Evolutionary conservation across 129 eudicot species (phyloP).

Genomic region (Chrysanthemum seticuspe): DNA sequence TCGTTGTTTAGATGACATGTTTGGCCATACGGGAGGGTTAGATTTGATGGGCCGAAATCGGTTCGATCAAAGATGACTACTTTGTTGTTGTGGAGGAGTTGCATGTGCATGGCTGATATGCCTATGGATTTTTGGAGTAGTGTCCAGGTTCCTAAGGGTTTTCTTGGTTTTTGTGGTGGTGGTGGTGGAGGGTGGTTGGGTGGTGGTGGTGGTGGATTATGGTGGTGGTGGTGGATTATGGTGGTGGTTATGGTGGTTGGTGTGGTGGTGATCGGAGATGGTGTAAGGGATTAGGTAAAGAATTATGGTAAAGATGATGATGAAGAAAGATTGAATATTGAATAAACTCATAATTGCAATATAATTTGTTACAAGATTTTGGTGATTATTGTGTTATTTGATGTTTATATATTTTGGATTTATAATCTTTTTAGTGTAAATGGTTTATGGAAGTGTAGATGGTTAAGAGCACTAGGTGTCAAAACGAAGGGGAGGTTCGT

Average conservation of each 20-base stretch:
- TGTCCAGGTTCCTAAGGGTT: conserved; percentile 52
- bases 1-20: conserved; percentile 47
- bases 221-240: conserved; percentile 15
- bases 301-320: conserved; percentile 26
- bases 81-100: conserved; percentile 68
- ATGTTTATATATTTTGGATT: too few species aligned
- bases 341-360: background rate
- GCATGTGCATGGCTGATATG: conserved; percentile 96
- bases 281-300: conserved; percentile 22
- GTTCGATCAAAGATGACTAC: conserved; percentile 85
- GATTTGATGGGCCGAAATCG: conserved; percentile 63
- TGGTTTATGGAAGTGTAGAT: too few species aligned
- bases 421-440: too few species aligned
- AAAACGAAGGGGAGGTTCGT: too few species aligned
- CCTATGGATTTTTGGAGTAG: conserved; percentile 57
- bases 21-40: conserved; percentile 46
- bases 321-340: conserved; percentile 25
- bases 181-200: background rate
- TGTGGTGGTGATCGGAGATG: conserved; percentile 22
- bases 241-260: conserved; percentile 21
- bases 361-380: too few species aligned
- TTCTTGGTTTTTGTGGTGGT: background rate
- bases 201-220: background rate
- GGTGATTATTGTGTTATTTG: too few species aligned
- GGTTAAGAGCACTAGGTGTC: too few species aligned